Percentiles rank a stretch among this genome's conserved stretches.
Evolutionary conservation across 2,329 filamentous ascomycete species (phyloP).

Genomic region (Trichophaea hybrida): DNA sequence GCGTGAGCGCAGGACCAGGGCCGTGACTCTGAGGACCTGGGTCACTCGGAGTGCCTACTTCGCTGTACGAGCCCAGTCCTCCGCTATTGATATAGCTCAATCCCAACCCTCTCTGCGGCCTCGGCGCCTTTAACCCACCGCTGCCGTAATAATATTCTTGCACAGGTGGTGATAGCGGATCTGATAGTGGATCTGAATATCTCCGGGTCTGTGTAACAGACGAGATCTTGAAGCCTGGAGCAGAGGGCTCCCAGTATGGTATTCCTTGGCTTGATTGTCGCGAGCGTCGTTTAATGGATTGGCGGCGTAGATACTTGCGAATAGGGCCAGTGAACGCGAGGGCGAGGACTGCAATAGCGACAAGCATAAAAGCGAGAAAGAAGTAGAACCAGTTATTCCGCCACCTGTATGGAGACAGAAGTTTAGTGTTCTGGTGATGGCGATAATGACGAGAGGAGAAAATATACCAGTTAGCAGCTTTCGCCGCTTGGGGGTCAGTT

Average conservation of each 20-base stretch:
- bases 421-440: neutral
- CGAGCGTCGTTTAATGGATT: constrained; percentile 11
- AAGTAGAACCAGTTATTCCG: constrained; percentile 20
- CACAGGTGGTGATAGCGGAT: too few relatives aligned
- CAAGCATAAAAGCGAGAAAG: constrained; percentile 17
- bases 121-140: too few relatives aligned
- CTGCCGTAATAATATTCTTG: too few relatives aligned
- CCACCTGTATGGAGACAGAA: constrained; percentile 14
- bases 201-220: neutral
- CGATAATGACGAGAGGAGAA: neutral
- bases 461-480: constrained; percentile 15
- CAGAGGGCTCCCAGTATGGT: neutral
- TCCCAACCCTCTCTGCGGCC: too few relatives aligned
- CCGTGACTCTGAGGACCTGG: too few relatives aligned
- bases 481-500: constrained; percentile 6
- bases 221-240: neutral
- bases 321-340: constrained; percentile 18
- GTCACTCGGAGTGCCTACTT: neutral
- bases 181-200: neutral
- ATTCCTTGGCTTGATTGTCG: neutral
- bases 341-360: constrained; percentile 12
- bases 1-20: neutral
- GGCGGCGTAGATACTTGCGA: constrained; percentile 16
- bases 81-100: neutral
- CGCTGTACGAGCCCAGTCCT: neutral